Base-by-base conservation (phyloP, 345 rosid species). In the Gossypium longicalyx region DNA sequence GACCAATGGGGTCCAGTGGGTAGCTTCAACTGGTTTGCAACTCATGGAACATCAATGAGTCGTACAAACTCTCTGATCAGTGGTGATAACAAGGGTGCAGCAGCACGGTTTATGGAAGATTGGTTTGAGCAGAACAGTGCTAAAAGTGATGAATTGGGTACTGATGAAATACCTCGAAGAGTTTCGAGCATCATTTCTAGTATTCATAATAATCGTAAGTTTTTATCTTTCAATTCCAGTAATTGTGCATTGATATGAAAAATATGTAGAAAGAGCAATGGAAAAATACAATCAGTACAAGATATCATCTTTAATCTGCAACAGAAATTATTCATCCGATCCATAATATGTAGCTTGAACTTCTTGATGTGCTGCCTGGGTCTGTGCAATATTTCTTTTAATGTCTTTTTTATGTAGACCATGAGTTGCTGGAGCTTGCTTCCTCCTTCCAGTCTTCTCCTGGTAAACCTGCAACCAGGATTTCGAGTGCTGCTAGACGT, bases 51-150 rank as follows among this genome's bases (percentile, higher is more conserved):
- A 61, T 95, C 98, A 79, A 95, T 95, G 99, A 90, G 97, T 74
- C 98, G 98, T 72, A 78, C 94, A 73, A 95, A 95, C 88, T 88
- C 97, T 25, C 84, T 93, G 83, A 87, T 93, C 77, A 95, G 99
- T 79, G 99, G 99, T 78, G 99, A 95, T 84, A 95, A 95, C 88
- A 95, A 95, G 85, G 99, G 99, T 2, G 86, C 98, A 67, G 99
- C 98, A 73, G 92, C 99, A 1, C 89, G 99, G 70, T 82, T 95
- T 78, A 95, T 90, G 98, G 99, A 95, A 83, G 98, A 95, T 75
- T 91, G 97, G 99, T 90, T 91, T 87, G 84, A 83, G 77, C 87
- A 83, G 76, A 85, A 77, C 47, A 76, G 38, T 49, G 57, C 3
- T 72, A 81, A 62, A 80, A 74, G 76, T 57, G 80, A 84, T 68